phyloP scores from a whole-genome alignment of 352 stramenopile genomes.

The Phytophthora agathidicida region DNA sequence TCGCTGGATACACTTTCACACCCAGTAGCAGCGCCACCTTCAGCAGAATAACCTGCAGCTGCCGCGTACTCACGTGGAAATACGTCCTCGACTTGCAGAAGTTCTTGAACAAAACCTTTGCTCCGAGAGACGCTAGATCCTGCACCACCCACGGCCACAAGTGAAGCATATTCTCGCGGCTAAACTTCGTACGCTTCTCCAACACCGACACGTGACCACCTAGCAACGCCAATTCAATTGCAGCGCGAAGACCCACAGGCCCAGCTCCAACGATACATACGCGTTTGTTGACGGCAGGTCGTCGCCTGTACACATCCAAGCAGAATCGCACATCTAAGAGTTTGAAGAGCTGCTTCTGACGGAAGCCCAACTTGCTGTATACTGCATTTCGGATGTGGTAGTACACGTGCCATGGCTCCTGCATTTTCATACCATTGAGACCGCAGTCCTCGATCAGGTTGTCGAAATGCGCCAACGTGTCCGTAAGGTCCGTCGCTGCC shows the following conservation, averaged over 20 bases:
- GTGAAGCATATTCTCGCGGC: conserved; percentile 80
- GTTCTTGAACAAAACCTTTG: conserved; percentile 69
- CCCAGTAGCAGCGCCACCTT: conserved; percentile 71
- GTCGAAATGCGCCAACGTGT: conserved; percentile 48
- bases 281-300: conserved; percentile 50
- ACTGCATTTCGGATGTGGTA: conserved; percentile 52
- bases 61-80: too few species aligned
- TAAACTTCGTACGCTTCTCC: conserved; percentile 80
- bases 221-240: conserved; percentile 67
- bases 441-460: conserved; percentile 47
- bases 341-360: conserved; percentile 71
- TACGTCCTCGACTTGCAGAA: conserved; percentile 72
- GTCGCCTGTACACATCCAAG: conserved; percentile 44
- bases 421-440: conserved; percentile 41
- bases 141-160: conserved; percentile 85
- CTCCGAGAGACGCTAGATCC: conserved; percentile 70
- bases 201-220: conserved; percentile 69
- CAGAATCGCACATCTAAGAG: conserved; percentile 55
- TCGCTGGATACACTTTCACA: conserved; percentile 51
- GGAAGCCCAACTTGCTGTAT: conserved; percentile 57
- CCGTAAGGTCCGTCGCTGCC: conserved; percentile 51
- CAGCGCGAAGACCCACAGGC: conserved; percentile 67
- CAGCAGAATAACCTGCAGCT: conserved; percentile 77
- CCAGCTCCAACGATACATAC: conserved; percentile 72
- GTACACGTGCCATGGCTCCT: conserved; percentile 55